These are phyloP conservation scores for Aquilaria malaccensis DNA, from an alignment of 345 rosid genomes.

Conservation along the genomic window DNA sequence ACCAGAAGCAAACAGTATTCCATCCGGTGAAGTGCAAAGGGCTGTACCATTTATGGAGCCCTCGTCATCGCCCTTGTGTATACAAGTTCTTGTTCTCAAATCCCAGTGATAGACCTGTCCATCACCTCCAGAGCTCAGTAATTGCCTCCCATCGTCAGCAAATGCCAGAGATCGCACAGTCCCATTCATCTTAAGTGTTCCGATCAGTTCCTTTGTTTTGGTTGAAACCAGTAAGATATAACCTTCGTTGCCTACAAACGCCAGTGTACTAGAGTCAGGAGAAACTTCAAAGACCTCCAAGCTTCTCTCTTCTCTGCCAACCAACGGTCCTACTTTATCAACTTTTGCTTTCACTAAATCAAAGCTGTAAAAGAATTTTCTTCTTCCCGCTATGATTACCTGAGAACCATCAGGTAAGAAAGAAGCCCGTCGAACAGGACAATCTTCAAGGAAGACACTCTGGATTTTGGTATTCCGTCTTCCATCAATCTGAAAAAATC, in stretches of 20 bases:
- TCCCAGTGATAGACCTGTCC: slow-evolving; percentile 94
- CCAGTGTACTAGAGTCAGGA: slow-evolving; percentile 69
- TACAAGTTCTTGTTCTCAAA: slow-evolving; percentile 69
- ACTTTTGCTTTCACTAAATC: slow-evolving; percentile 74
- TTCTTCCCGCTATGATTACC: slow-evolving; percentile 85
- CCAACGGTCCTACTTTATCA: slow-evolving; percentile 80
- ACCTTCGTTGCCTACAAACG: slow-evolving; percentile 86
- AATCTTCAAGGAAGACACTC: slow-evolving; percentile 80
- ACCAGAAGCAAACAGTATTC: slow-evolving; percentile 73
- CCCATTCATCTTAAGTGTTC: slow-evolving; percentile 92
- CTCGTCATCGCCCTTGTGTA: slow-evolving; percentile 80
- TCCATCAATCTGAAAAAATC: slow-evolving; percentile 92
- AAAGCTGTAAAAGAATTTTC: slow-evolving; percentile 86
- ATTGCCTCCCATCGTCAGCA: slow-evolving; percentile 53
- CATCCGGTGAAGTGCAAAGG: slow-evolving; percentile 51
- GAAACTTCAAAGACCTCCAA: slow-evolving; percentile 85
- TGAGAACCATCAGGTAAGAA: slow-evolving; percentile 86
- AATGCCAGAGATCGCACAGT: slow-evolving; percentile 72
- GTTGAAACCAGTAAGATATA: slow-evolving; percentile 76
- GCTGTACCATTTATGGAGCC: slow-evolving; percentile 76
- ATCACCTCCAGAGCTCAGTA: slow-evolving; percentile 86
- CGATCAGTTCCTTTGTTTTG: slow-evolving; percentile 75
- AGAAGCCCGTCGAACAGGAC: slow-evolving; percentile 73
- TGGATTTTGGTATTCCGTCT: slow-evolving; percentile 84
- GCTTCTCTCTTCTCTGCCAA: slow-evolving; percentile 97